Evolutionary conservation across 2,329 filamentous ascomycete genomes (phyloP), one percentile per base, ranked within the genome.

Genomic region (Colletotrichum spinosum): DNA sequence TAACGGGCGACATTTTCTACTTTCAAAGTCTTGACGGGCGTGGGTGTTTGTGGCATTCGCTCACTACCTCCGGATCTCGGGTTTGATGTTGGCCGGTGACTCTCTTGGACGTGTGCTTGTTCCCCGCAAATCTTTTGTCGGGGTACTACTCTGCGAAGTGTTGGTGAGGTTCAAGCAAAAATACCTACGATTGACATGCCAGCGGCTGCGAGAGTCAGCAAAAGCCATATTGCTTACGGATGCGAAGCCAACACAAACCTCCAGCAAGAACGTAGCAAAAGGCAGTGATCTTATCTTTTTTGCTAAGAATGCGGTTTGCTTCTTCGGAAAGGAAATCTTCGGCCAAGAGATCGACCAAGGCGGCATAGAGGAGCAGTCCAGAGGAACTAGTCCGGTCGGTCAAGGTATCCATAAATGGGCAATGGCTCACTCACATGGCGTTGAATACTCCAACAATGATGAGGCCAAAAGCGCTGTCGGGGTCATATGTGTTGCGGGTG

Each of bases 381-480:
- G 83, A 88, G 2, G 87, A 89, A 57, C 83, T 86, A 53, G 25
- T 15, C 65, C 37, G 10, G 37, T 67, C 25, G 66, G 65, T 34
- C 10, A 1, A n/a, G 2, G 12, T 33, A 10, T 17, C 6, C 17
- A 12, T 5, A 7, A 8, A 5, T 1, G 5, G 2, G 11, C 6
- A 39, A 3, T 3, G 34, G 25, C 25, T 25, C 8, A 77, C 83
- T 77, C 74, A 86, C 80, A 90, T 89, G 34, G 88, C 86, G 70
- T 90, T 90, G 76, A 90, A 90, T 1, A 87, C 74, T 50, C 88
- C 88, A 10, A 90, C 87, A 54, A 90, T 83, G 64, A 90, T 88
- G 35, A 90, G 74, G 38, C 87, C 88, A 61, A 89, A 86, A 8
- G 87, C 87, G 60, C 86, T 88, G 65, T 88, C 83, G 0, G 88